Evolutionary conservation across 2,329 filamentous ascomycete species (phyloP).

Genomic region (Neurospora sp.): DNA sequence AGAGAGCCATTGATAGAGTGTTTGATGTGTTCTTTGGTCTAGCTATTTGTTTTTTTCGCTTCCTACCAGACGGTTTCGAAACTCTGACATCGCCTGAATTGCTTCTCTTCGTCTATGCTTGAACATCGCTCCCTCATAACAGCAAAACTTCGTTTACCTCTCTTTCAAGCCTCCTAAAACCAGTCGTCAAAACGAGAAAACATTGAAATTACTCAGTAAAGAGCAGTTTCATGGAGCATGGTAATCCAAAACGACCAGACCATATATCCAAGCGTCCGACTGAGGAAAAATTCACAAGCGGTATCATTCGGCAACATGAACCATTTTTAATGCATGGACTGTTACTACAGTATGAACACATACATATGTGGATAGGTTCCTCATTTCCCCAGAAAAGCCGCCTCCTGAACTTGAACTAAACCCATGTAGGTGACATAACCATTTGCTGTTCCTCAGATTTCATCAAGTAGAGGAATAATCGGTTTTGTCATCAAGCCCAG

Average conservation of each 20-base stretch:
- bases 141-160: background rate
- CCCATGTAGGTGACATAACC: background rate
- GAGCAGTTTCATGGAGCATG: background rate
- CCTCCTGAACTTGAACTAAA: background rate
- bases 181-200: background rate
- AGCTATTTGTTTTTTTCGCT: background rate
- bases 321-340: background rate
- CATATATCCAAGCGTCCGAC: background rate
- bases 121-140: background rate
- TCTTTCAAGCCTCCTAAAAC: background rate
- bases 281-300: background rate
- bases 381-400: background rate
- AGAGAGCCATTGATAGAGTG: background rate
- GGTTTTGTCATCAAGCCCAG: background rate
- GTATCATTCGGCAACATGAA: background rate
- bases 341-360: background rate
- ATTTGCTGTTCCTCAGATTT: background rate
- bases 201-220: background rate
- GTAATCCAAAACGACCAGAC: background rate
- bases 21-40: background rate
- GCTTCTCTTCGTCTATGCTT: background rate
- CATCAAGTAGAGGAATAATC: background rate
- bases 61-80: background rate
- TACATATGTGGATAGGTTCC: background rate
- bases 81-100: background rate